Base-by-base conservation (phyloP, 768 basidiomycete species). In the Pleurotus cornucopiae region DNA sequence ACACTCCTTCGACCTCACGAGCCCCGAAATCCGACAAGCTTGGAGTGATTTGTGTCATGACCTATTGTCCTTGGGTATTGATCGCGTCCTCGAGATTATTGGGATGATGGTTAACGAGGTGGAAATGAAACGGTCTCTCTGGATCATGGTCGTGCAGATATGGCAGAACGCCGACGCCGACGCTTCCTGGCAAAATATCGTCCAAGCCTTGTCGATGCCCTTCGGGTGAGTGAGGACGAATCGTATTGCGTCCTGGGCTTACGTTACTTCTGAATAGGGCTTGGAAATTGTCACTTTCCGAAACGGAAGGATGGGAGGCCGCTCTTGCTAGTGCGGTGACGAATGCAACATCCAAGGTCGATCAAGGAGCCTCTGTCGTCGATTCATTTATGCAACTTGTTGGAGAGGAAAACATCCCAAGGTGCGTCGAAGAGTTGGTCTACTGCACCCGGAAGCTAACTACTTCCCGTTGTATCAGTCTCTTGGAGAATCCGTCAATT, bases 21-120 rank as follows among this genome's bases (percentile, higher is more conserved):
- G 81, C 30, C 69, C 65, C 5, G 58, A 57, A 1, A 69, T 85
- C 11, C 71, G 68, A 58, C 56, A 49, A 13, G 60, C 64, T 3
- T 88, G 85, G 86, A 71, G 71, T 26, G 61, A 65, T 26, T 62
- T 87, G 12, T 85, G 82, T 57, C 67, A 70, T 6, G 71, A 75
- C 53, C 69, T 87, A 16, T 67, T 85, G 34, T 69, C 71, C 2
- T 61, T 69, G 1, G 76, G 74, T 21, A 63, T 76, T 11, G 74
- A 77, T 16, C 68, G 71, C 1, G 61, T 80, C 43, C 58, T 81
- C 39, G 64, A 70, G 34, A 65, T 71, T 25, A 49, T 76, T 25
- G 68, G 64, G 23, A 59, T 58, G 49, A 60, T 58, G 49, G 63
- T 61, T 23, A 64, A 60, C 46, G 72, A 62, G 14, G 58, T 62